Percentiles rank a stretch among this genome's conserved stretches.
These are phyloP conservation scores for Bremia lactucae DNA, from an alignment of 352 stramenopile species.

Conservation along the genomic window DNA sequence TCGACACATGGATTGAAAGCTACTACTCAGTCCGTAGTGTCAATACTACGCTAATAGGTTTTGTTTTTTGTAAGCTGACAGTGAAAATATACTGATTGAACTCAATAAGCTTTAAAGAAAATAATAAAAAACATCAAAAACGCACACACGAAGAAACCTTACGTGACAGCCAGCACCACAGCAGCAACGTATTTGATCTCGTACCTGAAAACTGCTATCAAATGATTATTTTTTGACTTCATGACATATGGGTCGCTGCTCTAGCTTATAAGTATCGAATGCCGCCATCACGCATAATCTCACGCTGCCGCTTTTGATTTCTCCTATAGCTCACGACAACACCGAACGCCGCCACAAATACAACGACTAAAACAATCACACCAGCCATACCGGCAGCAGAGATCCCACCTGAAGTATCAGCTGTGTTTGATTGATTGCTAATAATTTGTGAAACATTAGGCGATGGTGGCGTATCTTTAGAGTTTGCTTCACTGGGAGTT, in stretches of 20 bases:
- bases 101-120: no score
- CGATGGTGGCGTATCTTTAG: neutral
- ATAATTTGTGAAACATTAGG: neutral
- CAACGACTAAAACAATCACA: constrained; percentile 43
- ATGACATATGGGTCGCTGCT: constrained; percentile 1
- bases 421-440: constrained; percentile 39
- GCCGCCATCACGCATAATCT: constrained; percentile 64
- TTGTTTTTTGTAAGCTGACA: no score
- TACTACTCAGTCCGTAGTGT: no score
- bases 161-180: no score
- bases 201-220: neutral
- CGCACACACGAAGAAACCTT: no score
- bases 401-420: constrained; percentile 12
- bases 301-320: constrained; percentile 63
- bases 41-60: no score
- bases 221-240: neutral
- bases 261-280: constrained; percentile 29
- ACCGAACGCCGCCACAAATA: constrained; percentile 35
- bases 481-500: no score
- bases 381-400: constrained; percentile 50
- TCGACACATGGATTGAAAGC: no score
- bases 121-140: no score
- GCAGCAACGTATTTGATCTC: neutral
- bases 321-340: constrained; percentile 65
- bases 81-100: no score